phyloP scores from a whole-genome alignment of 495 filamentous ascomycete genomes.

The Talaromyces nanjingensis region DNA sequence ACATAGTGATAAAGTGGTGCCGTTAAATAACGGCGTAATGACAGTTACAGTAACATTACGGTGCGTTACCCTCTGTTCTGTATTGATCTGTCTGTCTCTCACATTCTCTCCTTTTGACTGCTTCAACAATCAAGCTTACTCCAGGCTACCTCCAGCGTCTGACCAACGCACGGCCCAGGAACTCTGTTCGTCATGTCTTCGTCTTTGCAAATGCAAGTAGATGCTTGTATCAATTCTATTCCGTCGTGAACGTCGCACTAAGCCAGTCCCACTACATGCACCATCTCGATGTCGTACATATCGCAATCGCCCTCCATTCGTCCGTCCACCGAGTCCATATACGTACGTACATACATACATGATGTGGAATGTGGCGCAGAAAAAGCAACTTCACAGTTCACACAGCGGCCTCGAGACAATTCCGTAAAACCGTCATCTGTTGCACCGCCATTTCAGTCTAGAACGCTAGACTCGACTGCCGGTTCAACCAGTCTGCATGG shows the following conservation, averaged over 20 bases:
- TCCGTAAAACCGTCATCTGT: neutral
- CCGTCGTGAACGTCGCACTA: neutral
- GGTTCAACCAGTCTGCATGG: neutral
- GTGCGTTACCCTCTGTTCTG: neutral
- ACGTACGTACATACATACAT: neutral
- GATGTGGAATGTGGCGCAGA: constrained; percentile 1
- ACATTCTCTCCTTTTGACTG: neutral
- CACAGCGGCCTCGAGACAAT: neutral
- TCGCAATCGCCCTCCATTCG: neutral
- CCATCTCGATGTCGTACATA: neutral
- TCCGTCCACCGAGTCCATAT: neutral
- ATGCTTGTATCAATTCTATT: neutral
- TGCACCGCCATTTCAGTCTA: neutral
- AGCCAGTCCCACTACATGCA: neutral
- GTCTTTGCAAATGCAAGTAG: neutral
- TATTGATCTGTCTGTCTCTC: no score
- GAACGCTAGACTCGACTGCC: neutral
- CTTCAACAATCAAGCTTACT: neutral
- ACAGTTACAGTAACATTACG: neutral
- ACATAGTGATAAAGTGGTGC: neutral
- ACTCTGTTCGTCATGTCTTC: neutral
- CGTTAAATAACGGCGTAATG: neutral
- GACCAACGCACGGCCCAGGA: neutral
- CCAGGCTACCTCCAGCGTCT: neutral
- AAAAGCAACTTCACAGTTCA: neutral